Evolutionary conservation across 345 rosid genomes (phyloP).

Genomic region (Eucalyptus virginea): DNA sequence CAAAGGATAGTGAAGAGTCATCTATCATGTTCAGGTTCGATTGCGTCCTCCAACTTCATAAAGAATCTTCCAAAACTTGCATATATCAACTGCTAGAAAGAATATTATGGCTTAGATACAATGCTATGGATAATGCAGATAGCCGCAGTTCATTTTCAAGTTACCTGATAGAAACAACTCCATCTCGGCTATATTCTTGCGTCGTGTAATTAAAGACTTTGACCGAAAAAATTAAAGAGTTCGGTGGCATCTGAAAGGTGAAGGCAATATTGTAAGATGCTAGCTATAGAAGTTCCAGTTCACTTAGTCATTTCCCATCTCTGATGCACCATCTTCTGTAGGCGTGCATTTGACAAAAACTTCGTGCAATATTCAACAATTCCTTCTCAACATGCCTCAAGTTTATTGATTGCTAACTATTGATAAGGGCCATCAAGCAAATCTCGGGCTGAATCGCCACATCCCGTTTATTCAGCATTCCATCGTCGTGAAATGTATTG

Average conservation of each 20-base stretch:
- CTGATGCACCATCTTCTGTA: not conserved
- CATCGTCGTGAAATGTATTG: too few species aligned
- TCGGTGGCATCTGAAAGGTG: not conserved
- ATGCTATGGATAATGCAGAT: not conserved
- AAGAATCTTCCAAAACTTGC: too few species aligned
- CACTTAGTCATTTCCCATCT: not conserved
- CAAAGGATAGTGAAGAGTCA: too few species aligned
- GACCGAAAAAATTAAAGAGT: not conserved
- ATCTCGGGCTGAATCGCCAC: too few species aligned
- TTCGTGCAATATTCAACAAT: not conserved
- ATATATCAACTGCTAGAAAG: too few species aligned
- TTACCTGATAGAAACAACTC: not conserved
- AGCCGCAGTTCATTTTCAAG: not conserved
- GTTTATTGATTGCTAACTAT: too few species aligned
- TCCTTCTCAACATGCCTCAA: too few species aligned
- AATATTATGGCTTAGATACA: not conserved
- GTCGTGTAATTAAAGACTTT: too few species aligned
- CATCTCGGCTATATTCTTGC: not conserved
- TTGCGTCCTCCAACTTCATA: too few species aligned
- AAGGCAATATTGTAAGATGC: not conserved
- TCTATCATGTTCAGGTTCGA: too few species aligned
- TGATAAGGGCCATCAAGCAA: too few species aligned
- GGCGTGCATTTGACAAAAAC: not conserved
- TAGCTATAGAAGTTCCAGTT: not conserved
- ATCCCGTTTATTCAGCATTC: too few species aligned